Base-by-base conservation (phyloP, 768 basidiomycete species). In the Termitomyces heimii region DNA sequence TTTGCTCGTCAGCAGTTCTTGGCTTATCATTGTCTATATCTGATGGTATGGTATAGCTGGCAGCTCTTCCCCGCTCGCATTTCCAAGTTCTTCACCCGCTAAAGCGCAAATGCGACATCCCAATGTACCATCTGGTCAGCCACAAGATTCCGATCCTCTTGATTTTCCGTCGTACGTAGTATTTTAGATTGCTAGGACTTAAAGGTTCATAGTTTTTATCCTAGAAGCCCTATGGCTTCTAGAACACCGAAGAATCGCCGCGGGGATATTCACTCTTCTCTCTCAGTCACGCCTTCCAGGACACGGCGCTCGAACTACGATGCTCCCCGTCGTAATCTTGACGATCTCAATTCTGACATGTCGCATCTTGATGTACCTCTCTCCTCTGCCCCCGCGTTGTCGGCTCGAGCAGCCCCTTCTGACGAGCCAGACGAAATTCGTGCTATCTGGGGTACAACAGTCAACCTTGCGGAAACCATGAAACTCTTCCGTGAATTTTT, bases 391-490 rank as follows among this genome's bases (percentile, higher is more conserved):
- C 76, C 75, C 9, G 67, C 66, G 47, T 81, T 85, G 42, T 89
- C 87, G 53, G 89, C 79, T 7, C 84, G 80, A 16, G 80, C 75
- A 29, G 78, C 69, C 1, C 83, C 82, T 14, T 83, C 82, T 13
- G 89, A 88, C 59, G 86, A 88, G 54, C 88, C 87, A 0, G 90
- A 91, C 56, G 91, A 91, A 62, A 89, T 93, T 51, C 82, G 91
- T 54, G 94, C 93, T 24, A 92, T 99, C 59, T 99, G 97, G 96
- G 97, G 97, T 31, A 99, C 97, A 0, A 95, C 92, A 1, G 94
- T 99, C 65, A 90, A 92, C 62, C 79, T 99, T 28, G 81, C 85
- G 3, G 90, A 96, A 69, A 89, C 91, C 13, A 97, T 98, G 91
- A 88, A 86, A 65, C 72, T 88, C 20, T 98, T 98, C 75, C 82